Percentiles rank a stretch among this genome's conserved stretches.
Evolutionary conservation across 208 protist species (phyloP).

Genomic region (Trypanosoma cruzi): DNA sequence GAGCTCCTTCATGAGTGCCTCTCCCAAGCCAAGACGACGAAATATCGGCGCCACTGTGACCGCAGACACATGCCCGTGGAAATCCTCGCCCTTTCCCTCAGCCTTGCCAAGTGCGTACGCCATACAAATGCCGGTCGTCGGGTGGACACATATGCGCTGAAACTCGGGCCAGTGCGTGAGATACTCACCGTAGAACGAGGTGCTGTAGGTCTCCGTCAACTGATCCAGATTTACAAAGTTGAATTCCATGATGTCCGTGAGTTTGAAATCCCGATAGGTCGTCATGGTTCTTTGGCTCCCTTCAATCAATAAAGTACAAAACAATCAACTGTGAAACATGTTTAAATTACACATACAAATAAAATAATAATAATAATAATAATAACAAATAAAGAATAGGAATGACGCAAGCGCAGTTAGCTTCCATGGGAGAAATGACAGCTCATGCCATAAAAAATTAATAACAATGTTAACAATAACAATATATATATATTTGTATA

Average conservation of each 20-base stretch:
- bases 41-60: slow-evolving; percentile 98
- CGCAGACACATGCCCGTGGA: slow-evolving; percentile 94
- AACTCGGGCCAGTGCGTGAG: slow-evolving; percentile 97
- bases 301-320: neutral
- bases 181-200: slow-evolving; percentile 98
- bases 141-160: slow-evolving; percentile 90
- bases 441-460: too few species aligned
- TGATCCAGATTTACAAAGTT: slow-evolving; percentile 98
- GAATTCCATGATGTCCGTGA: slow-evolving; percentile 95
- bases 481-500: too few species aligned
- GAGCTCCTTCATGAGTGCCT: slow-evolving; percentile 95
- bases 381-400: too few species aligned
- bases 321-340: neutral
- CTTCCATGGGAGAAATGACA: too few species aligned
- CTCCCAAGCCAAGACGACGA: slow-evolving; percentile 94
- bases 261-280: slow-evolving; percentile 88
- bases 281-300: slow-evolving; percentile 82
- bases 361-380: too few species aligned
- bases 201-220: slow-evolving; percentile 98
- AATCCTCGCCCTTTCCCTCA: slow-evolving; percentile 94
- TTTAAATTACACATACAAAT: too few species aligned
- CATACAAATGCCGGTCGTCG: slow-evolving; percentile 92
- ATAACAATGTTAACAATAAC: too few species aligned
- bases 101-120: slow-evolving; percentile 98
- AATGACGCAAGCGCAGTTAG: too few species aligned